Conservation (phyloP, 495 filamentous ascomycete species). For the Penicillium herquei region DNA sequence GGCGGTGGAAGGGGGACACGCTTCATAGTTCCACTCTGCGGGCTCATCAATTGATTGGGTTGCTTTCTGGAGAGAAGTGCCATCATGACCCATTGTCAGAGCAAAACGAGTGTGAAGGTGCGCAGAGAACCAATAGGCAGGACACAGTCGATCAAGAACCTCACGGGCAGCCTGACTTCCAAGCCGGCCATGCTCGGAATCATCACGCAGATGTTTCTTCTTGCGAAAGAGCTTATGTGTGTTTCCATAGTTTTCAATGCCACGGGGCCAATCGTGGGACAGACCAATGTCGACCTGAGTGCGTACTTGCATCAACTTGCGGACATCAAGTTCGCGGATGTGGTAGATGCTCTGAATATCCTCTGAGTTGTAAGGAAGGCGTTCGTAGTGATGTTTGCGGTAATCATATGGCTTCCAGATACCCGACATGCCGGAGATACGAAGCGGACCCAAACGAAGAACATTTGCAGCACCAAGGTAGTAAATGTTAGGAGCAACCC, state of each 20-base stretch:
- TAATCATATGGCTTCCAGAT: slow-evolving; percentile 92
- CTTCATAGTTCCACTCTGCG: slow-evolving; percentile 8
- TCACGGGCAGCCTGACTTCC: slow-evolving; percentile 75
- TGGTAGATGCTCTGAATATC: slow-evolving; percentile 83
- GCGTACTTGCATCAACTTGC: slow-evolving; percentile 81
- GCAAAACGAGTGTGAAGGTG: slow-evolving; percentile 87
- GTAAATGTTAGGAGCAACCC: slow-evolving; percentile 96
- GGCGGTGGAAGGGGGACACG: not conserved
- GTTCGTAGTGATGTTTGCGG: slow-evolving; percentile 73
- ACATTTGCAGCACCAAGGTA: slow-evolving; percentile 92
- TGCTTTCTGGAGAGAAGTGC: slow-evolving; percentile 13
- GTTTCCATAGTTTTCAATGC: slow-evolving; percentile 74
- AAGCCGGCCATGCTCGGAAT: slow-evolving; percentile 68
- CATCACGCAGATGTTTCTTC: slow-evolving; percentile 71
- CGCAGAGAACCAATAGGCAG: slow-evolving; percentile 89
- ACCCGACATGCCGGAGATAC: slow-evolving; percentile 87
- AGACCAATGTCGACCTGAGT: slow-evolving; percentile 85
- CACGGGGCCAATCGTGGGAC: slow-evolving; percentile 92
- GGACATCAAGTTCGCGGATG: slow-evolving; percentile 81
- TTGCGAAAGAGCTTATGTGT: slow-evolving; percentile 55
- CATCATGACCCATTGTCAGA: slow-evolving; percentile 65
- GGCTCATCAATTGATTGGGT: not conserved
- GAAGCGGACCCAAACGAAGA: slow-evolving; percentile 73
- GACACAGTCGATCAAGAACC: slow-evolving; percentile 76
- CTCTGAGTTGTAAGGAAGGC: slow-evolving; percentile 74